phyloP scores from a whole-genome alignment of 306 rosid genomes.

The Pachyrhizus erosus region DNA sequence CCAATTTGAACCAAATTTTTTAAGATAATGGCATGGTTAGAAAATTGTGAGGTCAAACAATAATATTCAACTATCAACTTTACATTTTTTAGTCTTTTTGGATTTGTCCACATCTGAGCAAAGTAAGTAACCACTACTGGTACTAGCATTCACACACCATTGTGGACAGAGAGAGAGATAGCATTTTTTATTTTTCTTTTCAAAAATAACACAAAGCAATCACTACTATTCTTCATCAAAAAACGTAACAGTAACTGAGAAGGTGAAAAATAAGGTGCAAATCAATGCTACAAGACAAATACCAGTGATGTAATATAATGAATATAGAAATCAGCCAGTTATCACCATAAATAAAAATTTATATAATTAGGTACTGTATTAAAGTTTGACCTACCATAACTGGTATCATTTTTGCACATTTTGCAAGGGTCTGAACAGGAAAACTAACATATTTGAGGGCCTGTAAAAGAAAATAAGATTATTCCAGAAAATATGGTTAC shows the following conservation, averaged over 20 bases:
- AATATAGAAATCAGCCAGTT: not conserved
- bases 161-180: not conserved
- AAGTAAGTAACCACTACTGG: not conserved
- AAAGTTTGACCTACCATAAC: constrained; percentile 78
- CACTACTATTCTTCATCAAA: constrained; percentile 19
- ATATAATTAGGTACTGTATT: not conserved
- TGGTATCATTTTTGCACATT: constrained; percentile 98
- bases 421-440: constrained; percentile 97
- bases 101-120: not conserved
- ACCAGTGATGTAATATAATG: not conserved
- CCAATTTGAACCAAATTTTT: not conserved
- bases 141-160: not conserved
- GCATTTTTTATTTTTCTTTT: not conserved
- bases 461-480: constrained; percentile 52
- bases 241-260: not conserved
- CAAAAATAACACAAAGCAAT: not conserved
- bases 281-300: constrained; percentile 20
- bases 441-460: constrained; percentile 98
- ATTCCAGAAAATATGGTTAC: constrained; percentile 5
- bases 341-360: constrained; percentile 16
- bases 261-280: constrained; percentile 34
- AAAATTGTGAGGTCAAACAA: not conserved
- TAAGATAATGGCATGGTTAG: not conserved
- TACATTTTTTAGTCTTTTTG: not conserved
- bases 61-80: not conserved